phyloP scores from a whole-genome alignment of 2,329 filamentous ascomycete species.

The Acrodontium crateriforme region DNA sequence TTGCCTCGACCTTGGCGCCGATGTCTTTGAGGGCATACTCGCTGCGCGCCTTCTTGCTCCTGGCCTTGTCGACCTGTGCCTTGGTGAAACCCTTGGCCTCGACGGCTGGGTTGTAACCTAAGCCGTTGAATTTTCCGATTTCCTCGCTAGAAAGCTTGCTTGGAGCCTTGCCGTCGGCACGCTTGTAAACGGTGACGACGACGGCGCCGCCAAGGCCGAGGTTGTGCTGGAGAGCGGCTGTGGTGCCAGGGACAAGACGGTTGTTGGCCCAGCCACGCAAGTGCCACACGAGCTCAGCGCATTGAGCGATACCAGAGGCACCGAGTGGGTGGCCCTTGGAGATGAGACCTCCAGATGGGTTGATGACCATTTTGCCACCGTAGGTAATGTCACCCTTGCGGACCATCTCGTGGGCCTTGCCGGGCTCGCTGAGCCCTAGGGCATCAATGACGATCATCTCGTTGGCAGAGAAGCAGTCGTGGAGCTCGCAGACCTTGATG shows the following conservation, averaged over 20 bases:
- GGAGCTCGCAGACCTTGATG: slow-evolving; percentile 75
- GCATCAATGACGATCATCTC: slow-evolving; percentile 86
- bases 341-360: slow-evolving; percentile 87
- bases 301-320: slow-evolving; percentile 89
- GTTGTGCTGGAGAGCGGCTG: slow-evolving; percentile 76
- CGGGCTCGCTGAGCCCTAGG: slow-evolving; percentile 59
- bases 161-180: slow-evolving; percentile 60
- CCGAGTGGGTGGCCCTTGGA: slow-evolving; percentile 92
- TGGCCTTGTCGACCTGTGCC: slow-evolving; percentile 52
- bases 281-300: slow-evolving; percentile 90
- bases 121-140: slow-evolving; percentile 50
- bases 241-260: slow-evolving; percentile 54
- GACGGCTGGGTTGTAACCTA: slow-evolving; percentile 87
- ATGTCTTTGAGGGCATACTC: slow-evolving; percentile 71
- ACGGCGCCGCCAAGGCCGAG: slow-evolving; percentile 81
- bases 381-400: slow-evolving; percentile 82
- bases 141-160: slow-evolving; percentile 45
- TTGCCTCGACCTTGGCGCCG: slow-evolving; percentile 56
- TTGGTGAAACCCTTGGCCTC: slow-evolving; percentile 79
- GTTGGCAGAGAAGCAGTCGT: slow-evolving; percentile 94
- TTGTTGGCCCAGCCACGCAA: slow-evolving; percentile 94
- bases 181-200: slow-evolving; percentile 78
- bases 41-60: slow-evolving; percentile 52
- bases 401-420: slow-evolving; percentile 86
- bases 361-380: slow-evolving; percentile 67